Evolutionary conservation across 2,329 filamentous ascomycete genomes (phyloP).

Genomic region (Apiospora sp.): DNA sequence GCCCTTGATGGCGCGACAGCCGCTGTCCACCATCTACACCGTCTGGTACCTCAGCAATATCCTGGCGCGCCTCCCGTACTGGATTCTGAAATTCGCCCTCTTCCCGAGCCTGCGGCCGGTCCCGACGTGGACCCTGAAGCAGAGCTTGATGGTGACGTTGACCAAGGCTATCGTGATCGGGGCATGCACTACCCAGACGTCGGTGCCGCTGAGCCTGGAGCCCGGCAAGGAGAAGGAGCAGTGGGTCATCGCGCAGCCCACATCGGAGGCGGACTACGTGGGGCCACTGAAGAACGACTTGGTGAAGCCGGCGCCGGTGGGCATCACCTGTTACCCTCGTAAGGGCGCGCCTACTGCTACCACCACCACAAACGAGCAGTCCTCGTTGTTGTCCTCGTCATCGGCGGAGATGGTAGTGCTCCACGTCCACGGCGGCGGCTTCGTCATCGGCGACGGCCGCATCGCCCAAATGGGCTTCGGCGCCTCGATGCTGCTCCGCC

Average conservation of each 20-base stretch:
- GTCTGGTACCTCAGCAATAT: constrained; percentile 29
- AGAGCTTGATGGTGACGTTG: constrained; percentile 31
- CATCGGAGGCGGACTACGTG: constrained; percentile 32
- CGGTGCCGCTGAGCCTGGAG: constrained; percentile 24
- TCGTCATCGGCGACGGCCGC: constrained; percentile 36
- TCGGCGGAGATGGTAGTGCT: constrained; percentile 31
- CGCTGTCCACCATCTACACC: constrained; percentile 32
- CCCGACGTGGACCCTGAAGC: constrained; percentile 34
- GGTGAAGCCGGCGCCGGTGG: constrained; percentile 36
- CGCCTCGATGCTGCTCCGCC: constrained; percentile 30
- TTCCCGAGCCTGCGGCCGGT: constrained; percentile 31
- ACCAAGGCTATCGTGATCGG: constrained; percentile 25
- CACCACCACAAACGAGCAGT: not conserved
- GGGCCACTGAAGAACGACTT: constrained; percentile 33
- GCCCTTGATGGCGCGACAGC: constrained; percentile 34
- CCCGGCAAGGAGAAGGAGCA: constrained; percentile 28
- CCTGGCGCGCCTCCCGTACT: constrained; percentile 33
- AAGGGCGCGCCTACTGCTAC: not conserved
- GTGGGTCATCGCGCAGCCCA: constrained; percentile 30
- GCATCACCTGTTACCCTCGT: constrained; percentile 41
- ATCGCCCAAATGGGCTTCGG: constrained; percentile 24
- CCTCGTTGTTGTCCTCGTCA: not conserved
- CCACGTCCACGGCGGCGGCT: constrained; percentile 41
- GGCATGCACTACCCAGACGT: constrained; percentile 27
- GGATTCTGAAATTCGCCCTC: constrained; percentile 31